Evolutionary conservation across 805 yeast species (phyloP).

Genomic region (Ogataea glucozyma): DNA sequence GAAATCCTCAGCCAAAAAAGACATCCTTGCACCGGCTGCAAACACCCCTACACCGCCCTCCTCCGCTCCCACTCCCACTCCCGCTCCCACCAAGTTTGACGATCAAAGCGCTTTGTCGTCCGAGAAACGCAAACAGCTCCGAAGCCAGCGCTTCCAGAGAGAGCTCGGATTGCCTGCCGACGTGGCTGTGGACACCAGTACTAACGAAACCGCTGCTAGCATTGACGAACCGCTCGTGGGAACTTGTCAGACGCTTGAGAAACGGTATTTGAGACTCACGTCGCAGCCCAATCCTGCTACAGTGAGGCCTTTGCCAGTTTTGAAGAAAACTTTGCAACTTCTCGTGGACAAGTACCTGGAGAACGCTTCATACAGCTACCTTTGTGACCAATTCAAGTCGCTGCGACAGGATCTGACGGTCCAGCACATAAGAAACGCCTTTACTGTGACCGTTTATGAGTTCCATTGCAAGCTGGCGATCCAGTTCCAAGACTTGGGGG

Average conservation of each 20-base stretch:
- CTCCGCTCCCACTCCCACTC: constrained; percentile 10
- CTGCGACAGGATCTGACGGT: constrained; percentile 92
- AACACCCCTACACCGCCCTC: background rate
- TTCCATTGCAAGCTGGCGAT: constrained; percentile 86
- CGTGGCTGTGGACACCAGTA: constrained; percentile 1
- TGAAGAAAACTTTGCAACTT: constrained; percentile 56
- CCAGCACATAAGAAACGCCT: constrained; percentile 77
- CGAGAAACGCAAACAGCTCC: constrained; percentile 40
- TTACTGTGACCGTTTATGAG: constrained; percentile 80
- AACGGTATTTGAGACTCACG: constrained; percentile 78
- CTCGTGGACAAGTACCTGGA: constrained; percentile 54
- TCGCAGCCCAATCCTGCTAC: constrained; percentile 85
- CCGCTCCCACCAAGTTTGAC: too few species aligned
- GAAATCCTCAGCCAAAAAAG: constrained; percentile 7
- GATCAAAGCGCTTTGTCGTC: too few species aligned
- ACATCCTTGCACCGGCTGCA: background rate
- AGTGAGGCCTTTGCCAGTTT: constrained; percentile 71
- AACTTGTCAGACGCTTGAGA: constrained; percentile 63
- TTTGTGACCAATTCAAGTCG: constrained; percentile 89
- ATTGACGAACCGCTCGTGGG: constrained; percentile 51
- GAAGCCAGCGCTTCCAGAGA: constrained; percentile 52
- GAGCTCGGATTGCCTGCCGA: constrained; percentile 27
- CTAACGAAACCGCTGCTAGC: constrained; percentile 9
- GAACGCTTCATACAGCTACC: constrained; percentile 65
- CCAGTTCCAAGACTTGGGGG: constrained; percentile 83